Base-by-base conservation (phyloP, 2,329 filamentous ascomycete species). In the Endoconidiophora laricicola region DNA sequence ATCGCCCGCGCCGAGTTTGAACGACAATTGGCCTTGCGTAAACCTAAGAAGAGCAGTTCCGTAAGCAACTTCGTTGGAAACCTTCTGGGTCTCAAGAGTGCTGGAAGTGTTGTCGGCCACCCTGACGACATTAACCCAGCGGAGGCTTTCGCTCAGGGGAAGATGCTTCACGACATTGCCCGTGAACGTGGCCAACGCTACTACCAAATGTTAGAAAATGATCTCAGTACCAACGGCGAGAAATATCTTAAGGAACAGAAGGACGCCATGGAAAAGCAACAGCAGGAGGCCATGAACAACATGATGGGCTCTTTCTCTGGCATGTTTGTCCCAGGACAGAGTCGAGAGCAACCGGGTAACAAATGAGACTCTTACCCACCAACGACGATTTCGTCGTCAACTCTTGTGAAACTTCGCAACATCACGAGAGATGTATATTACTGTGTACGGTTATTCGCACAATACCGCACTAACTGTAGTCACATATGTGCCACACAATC, bases 181-280 rank as follows among this genome's bases (percentile, higher is more conserved):
- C 80, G 91, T 46, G 91, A 98, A 68, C 77, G 87, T 46, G 91
- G 91, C 33, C 84, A 88, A 67, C 81, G 82, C 63, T 83, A 88
- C 65, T 98, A 96, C 66, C 78, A 94, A 69, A 68, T 81, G 57
- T 74, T 96, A 55, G 90, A 96, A 65, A 81, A 81, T 66, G 83
- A 94, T 68, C 94, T 98, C 58, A 76, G 83, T 44, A 83, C 93
- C 65, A 91, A 96, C 62, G 91, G 88, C 48, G 86, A 90, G 64
- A 86, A 90, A 68, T 95, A 88, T 86, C 72, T 98, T 58, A 88
- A 88, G 70, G 90, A 96, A 65, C 88, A 94, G 72, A 83, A 84
- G 41, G 81, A 81, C 45, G 77, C 85, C 62, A 82, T 88, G 69
- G 90, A 95, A 71, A 88, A 86, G 71, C 73, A 80, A 55, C 84